Conservation (phyloP, 2,329 filamentous ascomycete species). For the Phaeosphaeriaceae sp. region DNA sequence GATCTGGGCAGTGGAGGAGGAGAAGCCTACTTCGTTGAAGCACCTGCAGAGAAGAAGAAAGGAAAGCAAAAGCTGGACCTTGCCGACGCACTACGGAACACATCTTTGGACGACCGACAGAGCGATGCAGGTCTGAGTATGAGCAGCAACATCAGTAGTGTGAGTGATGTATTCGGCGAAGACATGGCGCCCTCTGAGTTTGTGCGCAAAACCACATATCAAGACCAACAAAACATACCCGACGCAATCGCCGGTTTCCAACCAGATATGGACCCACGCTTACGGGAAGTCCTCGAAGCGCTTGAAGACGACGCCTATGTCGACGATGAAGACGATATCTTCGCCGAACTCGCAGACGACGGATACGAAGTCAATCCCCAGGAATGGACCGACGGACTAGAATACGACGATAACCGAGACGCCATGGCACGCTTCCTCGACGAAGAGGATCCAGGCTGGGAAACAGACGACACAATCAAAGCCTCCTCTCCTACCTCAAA, state of each 20-base stretch:
- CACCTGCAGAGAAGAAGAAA: constrained; percentile 71
- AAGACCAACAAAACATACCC: constrained; percentile 90
- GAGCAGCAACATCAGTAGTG: constrained; percentile 49
- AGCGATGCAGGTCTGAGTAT: constrained; percentile 53
- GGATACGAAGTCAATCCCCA: constrained; percentile 76
- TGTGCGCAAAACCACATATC: constrained; percentile 77
- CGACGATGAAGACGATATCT: constrained; percentile 82
- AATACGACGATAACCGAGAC: constrained; percentile 45
- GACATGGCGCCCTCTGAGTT: constrained; percentile 82
- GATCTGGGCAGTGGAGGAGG: constrained; percentile 72
- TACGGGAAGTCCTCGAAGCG: constrained; percentile 90
- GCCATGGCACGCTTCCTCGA: constrained; percentile 55
- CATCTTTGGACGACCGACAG: constrained; percentile 49
- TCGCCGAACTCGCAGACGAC: constrained; percentile 73
- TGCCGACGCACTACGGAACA: constrained; percentile 76
- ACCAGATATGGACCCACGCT: constrained; percentile 93
- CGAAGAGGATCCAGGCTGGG: constrained; percentile 82
- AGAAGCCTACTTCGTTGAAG: constrained; percentile 83
- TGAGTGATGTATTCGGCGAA: constrained; percentile 68
- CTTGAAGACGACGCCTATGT: constrained; percentile 96
- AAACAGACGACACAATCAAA: constrained; percentile 90
- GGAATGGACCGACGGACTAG: constrained; percentile 72
- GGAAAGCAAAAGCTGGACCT: constrained; percentile 76
- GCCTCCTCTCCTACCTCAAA: constrained; percentile 53
- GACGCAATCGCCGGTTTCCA: constrained; percentile 93